These are phyloP conservation scores for Neonothopanus nambi DNA, from an alignment of 1,284 basidiomycete genomes.

Conservation along the genomic window DNA sequence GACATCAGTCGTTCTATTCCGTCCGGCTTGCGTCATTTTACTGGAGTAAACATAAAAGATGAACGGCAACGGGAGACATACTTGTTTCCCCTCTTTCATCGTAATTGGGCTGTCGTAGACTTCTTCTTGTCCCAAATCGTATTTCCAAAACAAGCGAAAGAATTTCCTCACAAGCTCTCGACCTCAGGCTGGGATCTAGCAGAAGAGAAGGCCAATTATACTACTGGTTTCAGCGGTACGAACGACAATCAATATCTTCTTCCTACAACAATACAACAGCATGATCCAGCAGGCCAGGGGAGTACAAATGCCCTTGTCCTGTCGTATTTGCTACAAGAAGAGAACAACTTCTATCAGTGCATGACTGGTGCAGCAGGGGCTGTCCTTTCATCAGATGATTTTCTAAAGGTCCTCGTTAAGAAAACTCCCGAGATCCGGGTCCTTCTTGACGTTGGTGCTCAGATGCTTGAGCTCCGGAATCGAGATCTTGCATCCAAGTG, in stretches of 20 bases:
- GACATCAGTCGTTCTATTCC: background rate
- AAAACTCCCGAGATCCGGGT: slow-evolving; percentile 34
- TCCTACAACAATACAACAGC: slow-evolving; percentile 45
- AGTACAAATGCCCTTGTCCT: slow-evolving; percentile 53
- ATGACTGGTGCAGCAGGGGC: slow-evolving; percentile 5
- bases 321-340: slow-evolving; percentile 39
- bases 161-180: slow-evolving; percentile 46
- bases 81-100: slow-evolving; percentile 37
- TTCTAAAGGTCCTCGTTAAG: slow-evolving; percentile 34
- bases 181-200: slow-evolving; percentile 58
- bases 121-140: slow-evolving; percentile 50
- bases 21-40: slow-evolving; percentile 23
- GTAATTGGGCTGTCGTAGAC: slow-evolving; percentile 43
- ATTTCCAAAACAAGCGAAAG: slow-evolving; percentile 49
- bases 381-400: slow-evolving; percentile 17
- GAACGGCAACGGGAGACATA: slow-evolving; percentile 30
- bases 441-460: slow-evolving; percentile 18
- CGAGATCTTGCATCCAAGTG: slow-evolving; percentile 29
- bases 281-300: slow-evolving; percentile 40
- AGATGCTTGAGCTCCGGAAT: slow-evolving; percentile 10
- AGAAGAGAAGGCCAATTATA: slow-evolving; percentile 33
- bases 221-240: slow-evolving; percentile 59
- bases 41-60: slow-evolving; percentile 44
- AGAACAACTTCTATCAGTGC: slow-evolving; percentile 41
- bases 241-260: slow-evolving; percentile 53